phyloP scores from a whole-genome alignment of 2,329 filamentous ascomycete species.

The Alternaria sp. region DNA sequence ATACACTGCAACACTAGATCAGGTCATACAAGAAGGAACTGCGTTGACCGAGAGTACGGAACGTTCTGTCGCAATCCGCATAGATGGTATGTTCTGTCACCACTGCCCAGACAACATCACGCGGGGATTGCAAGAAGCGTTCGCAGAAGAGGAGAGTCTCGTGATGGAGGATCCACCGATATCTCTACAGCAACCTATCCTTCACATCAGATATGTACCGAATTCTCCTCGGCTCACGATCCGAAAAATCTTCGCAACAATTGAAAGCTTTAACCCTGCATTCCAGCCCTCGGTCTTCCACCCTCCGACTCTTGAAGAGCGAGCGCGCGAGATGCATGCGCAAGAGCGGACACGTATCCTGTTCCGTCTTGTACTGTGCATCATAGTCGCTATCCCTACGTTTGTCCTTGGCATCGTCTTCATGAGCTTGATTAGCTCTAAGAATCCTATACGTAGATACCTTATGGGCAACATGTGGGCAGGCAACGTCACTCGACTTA shows the following conservation, averaged over 20 bases:
- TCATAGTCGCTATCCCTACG: slow-evolving; percentile 77
- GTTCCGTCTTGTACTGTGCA: slow-evolving; percentile 73
- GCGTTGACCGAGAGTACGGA: slow-evolving; percentile 12
- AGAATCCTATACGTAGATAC: slow-evolving; percentile 67
- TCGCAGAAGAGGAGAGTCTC: slow-evolving; percentile 54
- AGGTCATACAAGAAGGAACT: slow-evolving; percentile 26
- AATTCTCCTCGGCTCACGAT: slow-evolving; percentile 74
- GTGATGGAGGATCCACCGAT: slow-evolving; percentile 65
- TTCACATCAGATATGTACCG: slow-evolving; percentile 76
- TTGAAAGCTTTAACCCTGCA: slow-evolving; percentile 70
- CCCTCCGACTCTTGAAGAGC: slow-evolving; percentile 82
- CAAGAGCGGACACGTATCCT: slow-evolving; percentile 74
- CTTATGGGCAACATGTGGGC: slow-evolving; percentile 75
- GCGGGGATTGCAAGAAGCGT: slow-evolving; percentile 61
- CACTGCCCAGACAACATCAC: slow-evolving; percentile 61
- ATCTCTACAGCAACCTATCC: slow-evolving; percentile 66
- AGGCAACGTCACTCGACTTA: slow-evolving; percentile 75
- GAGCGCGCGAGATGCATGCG: slow-evolving; percentile 74
- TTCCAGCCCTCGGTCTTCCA: slow-evolving; percentile 78
- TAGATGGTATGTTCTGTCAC: slow-evolving; percentile 58
- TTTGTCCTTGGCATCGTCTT: slow-evolving; percentile 89
- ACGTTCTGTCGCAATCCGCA: slow-evolving; percentile 46
- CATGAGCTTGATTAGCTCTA: slow-evolving; percentile 78
- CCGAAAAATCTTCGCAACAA: slow-evolving; percentile 73
- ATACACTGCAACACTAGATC: slow-evolving; percentile 52